Base-by-base conservation (phyloP, 2,329 filamentous ascomycete species). In the Colletotrichum sp. region DNA sequence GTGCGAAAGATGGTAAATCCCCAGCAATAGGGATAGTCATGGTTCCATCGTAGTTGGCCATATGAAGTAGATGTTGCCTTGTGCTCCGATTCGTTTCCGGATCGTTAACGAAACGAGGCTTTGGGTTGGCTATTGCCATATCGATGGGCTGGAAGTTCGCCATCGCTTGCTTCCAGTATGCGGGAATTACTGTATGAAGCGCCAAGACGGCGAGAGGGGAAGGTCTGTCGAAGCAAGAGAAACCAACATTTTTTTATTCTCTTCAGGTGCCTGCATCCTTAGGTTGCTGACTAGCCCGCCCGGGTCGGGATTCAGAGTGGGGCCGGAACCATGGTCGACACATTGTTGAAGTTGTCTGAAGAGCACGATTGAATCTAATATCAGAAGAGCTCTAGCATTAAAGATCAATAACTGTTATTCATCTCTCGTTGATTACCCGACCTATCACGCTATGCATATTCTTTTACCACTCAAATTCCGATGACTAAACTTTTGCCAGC, bases 1-100 rank as follows among this genome's bases (percentile, higher is more conserved):
- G 78, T 80, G 66, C 77, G 78, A 69, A 80, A 80, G 48, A 80
- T 77, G 28, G 77, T 78, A 68, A 74, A 80, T 2, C 77, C 79
- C 78, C 77, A 79, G n/a, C 74, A 79, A n/a, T 78, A 80, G 60
- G 73, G 70, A n/a, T 79, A 78, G 66, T 39, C 74, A 39, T 80
- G 79, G 30, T 78, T 30, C 76, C 52, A 61, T 80, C 78, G 68
- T 80, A 39, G 21, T 68, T 12, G 43, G 77, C 67, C 7, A 80
- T 74, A 30, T 76, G 63, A 43, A 34, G 74, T 36, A 80, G 21
- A 12, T 71, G 39, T 1, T 48, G 34, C 60, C 76, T 63, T 8
- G 43, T 1, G 72, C 61, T 67, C 64, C 69, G 55, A 75, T 75
- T 36, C 28, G 65, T 6, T 61, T 79, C 78, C 3, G 24, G 57